phyloP scores from a whole-genome alignment of 2,329 filamentous ascomycete species.

The Aspergillus neoniger region DNA sequence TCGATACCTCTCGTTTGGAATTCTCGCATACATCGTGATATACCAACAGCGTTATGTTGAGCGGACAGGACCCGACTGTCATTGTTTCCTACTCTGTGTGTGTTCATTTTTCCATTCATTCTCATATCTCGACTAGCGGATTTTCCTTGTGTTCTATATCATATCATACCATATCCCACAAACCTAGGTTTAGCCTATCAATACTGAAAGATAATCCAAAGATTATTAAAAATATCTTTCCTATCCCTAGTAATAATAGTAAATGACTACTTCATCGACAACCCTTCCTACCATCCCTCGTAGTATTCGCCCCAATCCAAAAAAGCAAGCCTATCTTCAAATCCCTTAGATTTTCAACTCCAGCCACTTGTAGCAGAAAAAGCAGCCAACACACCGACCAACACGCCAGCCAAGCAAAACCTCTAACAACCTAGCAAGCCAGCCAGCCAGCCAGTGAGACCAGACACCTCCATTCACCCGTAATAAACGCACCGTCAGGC shows the following conservation, averaged over 20 bases:
- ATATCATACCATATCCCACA: too few relatives aligned
- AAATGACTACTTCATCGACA: too few relatives aligned
- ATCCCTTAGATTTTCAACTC: too few relatives aligned
- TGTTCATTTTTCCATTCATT: neutral
- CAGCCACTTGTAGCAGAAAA: too few relatives aligned
- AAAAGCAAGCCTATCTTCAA: too few relatives aligned
- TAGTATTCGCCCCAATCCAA: too few relatives aligned
- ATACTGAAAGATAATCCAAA: neutral
- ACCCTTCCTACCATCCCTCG: too few relatives aligned
- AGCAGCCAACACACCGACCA: too few relatives aligned
- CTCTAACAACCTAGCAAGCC: too few relatives aligned
- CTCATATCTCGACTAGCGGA: neutral
- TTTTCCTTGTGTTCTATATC: neutral
- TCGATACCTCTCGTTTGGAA: slow-evolving; percentile 12
- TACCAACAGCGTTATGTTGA: slow-evolving; percentile 25
- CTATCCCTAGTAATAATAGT: too few relatives aligned
- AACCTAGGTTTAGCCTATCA: too few relatives aligned
- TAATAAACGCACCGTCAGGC: neutral
- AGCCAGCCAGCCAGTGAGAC: neutral
- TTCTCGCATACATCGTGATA: slow-evolving; percentile 20
- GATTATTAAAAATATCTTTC: neutral
- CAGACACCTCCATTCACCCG: neutral
- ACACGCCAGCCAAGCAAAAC: too few relatives aligned
- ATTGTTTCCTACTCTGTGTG: slow-evolving; percentile 10
- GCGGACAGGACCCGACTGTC: slow-evolving; percentile 12